Evolutionary conservation across 805 yeast genomes (phyloP), one percentile per base, ranked within the genome.

Genomic region (Kuraishia borneana): DNA sequence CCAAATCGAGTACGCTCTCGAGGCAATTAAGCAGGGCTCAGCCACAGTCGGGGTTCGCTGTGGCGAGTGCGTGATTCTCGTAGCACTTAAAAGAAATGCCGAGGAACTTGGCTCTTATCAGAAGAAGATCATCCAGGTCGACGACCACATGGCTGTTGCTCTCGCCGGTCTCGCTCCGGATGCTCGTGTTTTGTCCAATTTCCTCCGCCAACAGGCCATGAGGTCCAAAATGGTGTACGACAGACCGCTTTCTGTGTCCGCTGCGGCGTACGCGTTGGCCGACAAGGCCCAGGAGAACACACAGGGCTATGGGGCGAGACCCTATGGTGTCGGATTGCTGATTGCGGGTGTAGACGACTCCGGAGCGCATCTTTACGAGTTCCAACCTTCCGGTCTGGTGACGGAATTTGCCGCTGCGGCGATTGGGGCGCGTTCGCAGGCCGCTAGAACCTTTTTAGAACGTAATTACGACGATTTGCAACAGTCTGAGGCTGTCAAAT

Each of bases 151-250:
- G 70, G 99, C 97, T 22, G 70, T 92, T 43, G 96, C 96, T 1
- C 68, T 92, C 37, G 96, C 99, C 2, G 99, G 99, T 7, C 73
- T 92, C 49, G 96, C 97, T 1, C 97, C 99, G 13, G 99, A 92
- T 54, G 98, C 97, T 18, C 71, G 99, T 45, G 94, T 92, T 26
- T 68, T 92, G 46, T 78, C 94, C 33, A 92, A 85, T 53, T 88
- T 66, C 58, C 65, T 92, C 48, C 76, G 97, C 55, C 87, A 84
- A 48, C 92, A 88, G 50, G 94, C 96, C 34, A 80, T 89, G 78
- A 73, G 79, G 42, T 81, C 89, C 22, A 82, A 74, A 48, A 69
- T 89, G 68, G 76, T 88, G 19, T 92, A 73, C 59, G 79, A 85
- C 59, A 76, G 95, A 50, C 88, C 95, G 12, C 63, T 92, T 39